These are phyloP conservation scores for Sugiyamaella americana DNA, from an alignment of 805 yeast species.

Conservation along the genomic window DNA sequence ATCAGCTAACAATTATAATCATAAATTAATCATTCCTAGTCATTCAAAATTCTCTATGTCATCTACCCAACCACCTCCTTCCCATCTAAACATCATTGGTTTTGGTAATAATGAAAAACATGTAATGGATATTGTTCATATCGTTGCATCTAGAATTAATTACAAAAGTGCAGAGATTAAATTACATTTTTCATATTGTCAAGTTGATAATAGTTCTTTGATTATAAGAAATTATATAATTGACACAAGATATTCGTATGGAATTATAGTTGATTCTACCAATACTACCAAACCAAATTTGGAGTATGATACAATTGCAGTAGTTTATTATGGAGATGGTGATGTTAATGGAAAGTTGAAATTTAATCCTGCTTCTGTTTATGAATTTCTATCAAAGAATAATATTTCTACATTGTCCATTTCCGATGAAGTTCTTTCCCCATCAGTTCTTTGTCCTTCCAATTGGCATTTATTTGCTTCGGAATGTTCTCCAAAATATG, in stretches of 20 bases:
- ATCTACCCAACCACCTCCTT: conserved; percentile 1
- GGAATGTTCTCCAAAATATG: conserved; percentile 3
- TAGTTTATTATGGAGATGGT: conserved; percentile 6
- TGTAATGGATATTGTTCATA: conserved; percentile 4
- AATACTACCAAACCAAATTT: conserved; percentile 2
- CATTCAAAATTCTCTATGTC: too few relatives aligned
- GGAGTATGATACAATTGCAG: conserved; percentile 8
- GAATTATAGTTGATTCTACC: conserved; percentile 4
- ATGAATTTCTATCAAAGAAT: conserved; percentile 10
- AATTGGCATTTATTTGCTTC: conserved; percentile 10
- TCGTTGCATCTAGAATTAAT: conserved; percentile 3
- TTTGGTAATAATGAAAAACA: conserved; percentile 6
- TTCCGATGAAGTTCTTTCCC: conserved; percentile 9
- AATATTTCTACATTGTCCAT: conserved; percentile 10
- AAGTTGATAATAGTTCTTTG: not conserved
- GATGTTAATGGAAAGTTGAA: too few relatives aligned
- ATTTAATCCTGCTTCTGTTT: conserved; percentile 10
- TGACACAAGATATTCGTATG: conserved; percentile 6
- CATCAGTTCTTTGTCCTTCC: not conserved
- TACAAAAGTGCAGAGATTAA: not conserved
- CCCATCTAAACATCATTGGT: conserved; percentile 5
- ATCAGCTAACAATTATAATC: too few relatives aligned
- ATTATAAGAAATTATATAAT: conserved; percentile 1
- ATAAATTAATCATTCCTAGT: too few relatives aligned
- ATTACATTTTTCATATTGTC: conserved; percentile 6